Percentiles rank a stretch among this genome's conserved stretches.
phyloP scores from a whole-genome alignment of 2,329 filamentous ascomycete species.

The Drechslerella stenobrocha region DNA sequence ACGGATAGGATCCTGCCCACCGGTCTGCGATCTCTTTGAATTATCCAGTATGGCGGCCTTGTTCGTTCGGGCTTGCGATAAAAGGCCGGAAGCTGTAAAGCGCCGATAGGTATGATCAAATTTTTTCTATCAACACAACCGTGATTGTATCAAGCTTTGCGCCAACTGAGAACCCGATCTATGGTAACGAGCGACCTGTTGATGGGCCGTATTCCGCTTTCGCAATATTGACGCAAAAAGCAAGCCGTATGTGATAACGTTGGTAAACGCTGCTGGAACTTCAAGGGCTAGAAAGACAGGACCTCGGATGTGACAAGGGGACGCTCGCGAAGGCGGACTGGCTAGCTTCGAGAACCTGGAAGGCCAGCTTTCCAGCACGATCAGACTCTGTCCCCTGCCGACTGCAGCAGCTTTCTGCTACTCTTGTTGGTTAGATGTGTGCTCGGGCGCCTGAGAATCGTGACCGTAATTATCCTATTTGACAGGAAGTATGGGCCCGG shows the following conservation, averaged over 20 bases:
- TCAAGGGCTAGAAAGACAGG: slow-evolving; percentile 23
- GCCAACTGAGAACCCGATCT: background rate
- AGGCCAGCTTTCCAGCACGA: slow-evolving; percentile 12
- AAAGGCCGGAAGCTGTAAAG: background rate
- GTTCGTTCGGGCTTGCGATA: background rate
- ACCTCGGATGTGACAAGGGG: slow-evolving; percentile 33
- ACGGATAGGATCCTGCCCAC: slow-evolving; percentile 48
- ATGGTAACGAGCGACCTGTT: slow-evolving; percentile 5
- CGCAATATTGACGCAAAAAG: slow-evolving; percentile 36
- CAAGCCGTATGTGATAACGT: slow-evolving; percentile 10
- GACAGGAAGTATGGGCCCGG: slow-evolving; percentile 35
- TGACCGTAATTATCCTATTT: slow-evolving; percentile 49
- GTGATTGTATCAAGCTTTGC: slow-evolving; percentile 12
- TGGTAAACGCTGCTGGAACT: slow-evolving; percentile 18
- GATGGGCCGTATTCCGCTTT: slow-evolving; percentile 11
- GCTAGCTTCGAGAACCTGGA: slow-evolving; percentile 37
- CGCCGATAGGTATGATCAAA: background rate
- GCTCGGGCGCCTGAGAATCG: slow-evolving; percentile 27
- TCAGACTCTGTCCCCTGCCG: slow-evolving; percentile 30
- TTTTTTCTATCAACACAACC: slow-evolving; percentile 23
- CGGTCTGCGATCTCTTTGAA: slow-evolving; percentile 42
- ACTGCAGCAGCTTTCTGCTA: slow-evolving; percentile 40
- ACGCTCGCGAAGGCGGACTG: slow-evolving; percentile 21
- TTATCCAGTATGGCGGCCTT: slow-evolving; percentile 48
- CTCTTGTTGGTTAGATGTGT: slow-evolving; percentile 39